A percentile compares a stretch with the other conserved stretches of the same genome.
These are phyloP conservation scores for Auriscalpium vulgare DNA, from an alignment of 768 basidiomycete genomes.

Conservation along the genomic window DNA sequence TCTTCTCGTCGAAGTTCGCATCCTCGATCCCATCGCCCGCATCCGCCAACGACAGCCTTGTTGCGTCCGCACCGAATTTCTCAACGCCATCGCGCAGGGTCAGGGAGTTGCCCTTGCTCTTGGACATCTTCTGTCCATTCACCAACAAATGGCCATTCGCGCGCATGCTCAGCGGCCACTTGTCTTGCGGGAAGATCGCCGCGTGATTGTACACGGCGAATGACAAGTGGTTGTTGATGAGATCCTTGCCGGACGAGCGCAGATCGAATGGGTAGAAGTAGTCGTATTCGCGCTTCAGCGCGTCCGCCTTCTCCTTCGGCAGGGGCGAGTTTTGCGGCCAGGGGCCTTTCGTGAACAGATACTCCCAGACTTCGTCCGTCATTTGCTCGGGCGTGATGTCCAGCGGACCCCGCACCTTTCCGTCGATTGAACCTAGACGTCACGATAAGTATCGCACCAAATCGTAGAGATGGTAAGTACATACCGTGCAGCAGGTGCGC, in stretches of 20 bases:
- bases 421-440: conserved; percentile 60
- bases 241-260: conserved; percentile 95
- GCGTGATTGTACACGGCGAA: conserved; percentile 93
- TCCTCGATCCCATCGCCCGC: conserved; percentile 97
- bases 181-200: conserved; percentile 84
- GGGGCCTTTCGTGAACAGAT: conserved; percentile 73
- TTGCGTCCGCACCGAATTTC: conserved; percentile 97
- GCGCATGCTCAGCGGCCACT: conserved; percentile 88
- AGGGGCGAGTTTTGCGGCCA: conserved; percentile 65
- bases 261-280: conserved; percentile 99
- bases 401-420: conserved; percentile 69
- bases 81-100: conserved; percentile 81
- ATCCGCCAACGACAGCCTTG: conserved; percentile 86
- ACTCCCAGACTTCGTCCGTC: conserved; percentile 98
- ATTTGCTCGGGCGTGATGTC: conserved; percentile 85
- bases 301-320: conserved; percentile 68
- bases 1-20: conserved; percentile 98
- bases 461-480: conserved; percentile 14
- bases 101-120: conserved; percentile 92
- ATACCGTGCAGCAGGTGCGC: conserved; percentile 86
- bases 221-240: conserved; percentile 91
- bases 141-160: conserved; percentile 95
- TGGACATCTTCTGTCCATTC: conserved; percentile 99
- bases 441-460: conserved; percentile 5
- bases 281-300: conserved; percentile 82